Evolutionary conservation across 768 basidiomycete species (phyloP).

Genomic region (Panaeolus papilionaceus): DNA sequence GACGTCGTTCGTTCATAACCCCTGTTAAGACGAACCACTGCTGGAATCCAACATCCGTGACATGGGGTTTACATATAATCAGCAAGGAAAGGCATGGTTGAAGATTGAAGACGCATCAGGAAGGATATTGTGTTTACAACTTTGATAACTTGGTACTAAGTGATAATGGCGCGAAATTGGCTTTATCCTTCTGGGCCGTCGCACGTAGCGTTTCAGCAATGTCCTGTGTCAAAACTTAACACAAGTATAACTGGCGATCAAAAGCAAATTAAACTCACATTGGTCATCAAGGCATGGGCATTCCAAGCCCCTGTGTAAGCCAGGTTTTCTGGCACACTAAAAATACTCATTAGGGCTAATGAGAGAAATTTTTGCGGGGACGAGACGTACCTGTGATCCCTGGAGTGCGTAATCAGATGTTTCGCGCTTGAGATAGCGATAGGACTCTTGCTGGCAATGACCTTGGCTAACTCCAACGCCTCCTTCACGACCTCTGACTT

Average conservation of each 20-base stretch:
- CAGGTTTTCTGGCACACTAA: constrained; percentile 48
- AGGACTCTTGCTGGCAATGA: constrained; percentile 80
- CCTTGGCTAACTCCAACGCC: constrained; percentile 66
- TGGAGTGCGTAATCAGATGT: constrained; percentile 74
- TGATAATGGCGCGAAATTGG: constrained; percentile 33
- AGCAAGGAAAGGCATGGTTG: not conserved
- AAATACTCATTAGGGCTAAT: not conserved
- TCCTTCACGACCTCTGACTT: constrained; percentile 67
- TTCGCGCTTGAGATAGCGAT: constrained; percentile 82
- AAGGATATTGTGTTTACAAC: not conserved
- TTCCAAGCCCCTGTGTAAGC: constrained; percentile 54
- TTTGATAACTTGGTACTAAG: not conserved
- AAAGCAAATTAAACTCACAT: constrained; percentile 30
- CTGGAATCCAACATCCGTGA: too few relatives aligned
- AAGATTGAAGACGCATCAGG: not conserved
- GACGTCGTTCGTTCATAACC: too few relatives aligned
- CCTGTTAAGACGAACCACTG: too few relatives aligned
- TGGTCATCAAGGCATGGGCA: constrained; percentile 46
- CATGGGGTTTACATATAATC: too few relatives aligned
- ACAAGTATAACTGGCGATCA: not conserved
- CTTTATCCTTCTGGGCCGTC: constrained; percentile 35
- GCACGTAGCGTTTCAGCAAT: constrained; percentile 41
- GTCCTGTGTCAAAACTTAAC: constrained; percentile 34
- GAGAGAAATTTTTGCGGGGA: not conserved
- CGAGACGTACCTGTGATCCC: constrained; percentile 58